Percentiles rank a stretch among this genome's conserved stretches.
Conservation (phyloP, 768 basidiomycete species). For the Suillus variegatus region DNA sequence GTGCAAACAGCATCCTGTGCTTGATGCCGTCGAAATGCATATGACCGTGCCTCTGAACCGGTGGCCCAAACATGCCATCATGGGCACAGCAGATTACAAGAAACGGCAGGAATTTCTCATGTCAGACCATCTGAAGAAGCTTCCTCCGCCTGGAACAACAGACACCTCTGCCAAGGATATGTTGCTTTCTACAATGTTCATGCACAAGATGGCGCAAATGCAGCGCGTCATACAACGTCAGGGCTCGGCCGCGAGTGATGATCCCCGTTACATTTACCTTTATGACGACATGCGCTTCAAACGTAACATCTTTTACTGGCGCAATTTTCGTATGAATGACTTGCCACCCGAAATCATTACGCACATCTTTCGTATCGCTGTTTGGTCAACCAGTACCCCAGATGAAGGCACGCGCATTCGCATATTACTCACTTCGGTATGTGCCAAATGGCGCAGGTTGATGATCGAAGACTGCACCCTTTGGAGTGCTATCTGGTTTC, state of each 20-base stretch:
- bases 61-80: conserved; percentile 2
- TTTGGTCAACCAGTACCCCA: conserved; percentile 50
- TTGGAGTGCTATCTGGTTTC: conserved; percentile 71
- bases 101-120: conserved; percentile 2
- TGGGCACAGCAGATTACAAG: conserved; percentile 3
- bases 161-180: conserved; percentile 3
- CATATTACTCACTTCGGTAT: conserved; percentile 58
- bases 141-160: neutral
- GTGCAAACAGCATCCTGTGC: neutral
- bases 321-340: conserved; percentile 57
- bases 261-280: conserved; percentile 1
- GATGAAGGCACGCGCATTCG: conserved; percentile 40
- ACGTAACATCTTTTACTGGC: conserved; percentile 33
- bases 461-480: conserved; percentile 50
- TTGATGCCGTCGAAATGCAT: conserved; percentile 4
- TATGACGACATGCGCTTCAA: conserved; percentile 16
- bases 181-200: neutral
- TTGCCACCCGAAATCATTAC: conserved; percentile 67
- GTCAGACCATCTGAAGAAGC: conserved; percentile 2
- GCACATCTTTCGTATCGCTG: conserved; percentile 62
- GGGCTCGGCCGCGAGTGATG: neutral
- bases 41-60: neutral
- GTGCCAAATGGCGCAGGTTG: conserved; percentile 53
- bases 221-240: neutral
- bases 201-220: neutral